These are phyloP conservation scores for Tilletia caries DNA, from an alignment of 1,284 basidiomycete species.

Conservation along the genomic window DNA sequence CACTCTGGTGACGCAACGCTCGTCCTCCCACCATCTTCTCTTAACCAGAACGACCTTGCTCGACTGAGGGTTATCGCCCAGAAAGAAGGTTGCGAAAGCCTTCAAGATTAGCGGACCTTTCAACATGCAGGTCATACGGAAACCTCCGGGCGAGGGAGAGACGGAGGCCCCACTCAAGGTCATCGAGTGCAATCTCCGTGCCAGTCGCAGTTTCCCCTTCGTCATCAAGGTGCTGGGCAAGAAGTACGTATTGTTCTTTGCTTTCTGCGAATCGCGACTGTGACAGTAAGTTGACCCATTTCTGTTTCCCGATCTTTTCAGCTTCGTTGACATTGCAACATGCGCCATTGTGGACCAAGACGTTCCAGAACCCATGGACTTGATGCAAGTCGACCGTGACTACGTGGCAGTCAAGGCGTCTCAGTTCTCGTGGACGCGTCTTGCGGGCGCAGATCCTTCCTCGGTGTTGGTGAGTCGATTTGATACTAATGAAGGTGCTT, in stretches of 20 bases:
- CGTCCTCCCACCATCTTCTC: constrained; percentile 91
- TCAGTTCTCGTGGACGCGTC: constrained; percentile 96
- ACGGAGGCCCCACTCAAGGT: constrained; percentile 79
- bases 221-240: constrained; percentile 95
- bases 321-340: constrained; percentile 90
- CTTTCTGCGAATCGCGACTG: too few relatives aligned
- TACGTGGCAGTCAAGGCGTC: constrained; percentile 97
- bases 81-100: constrained; percentile 87
- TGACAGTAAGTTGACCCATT: too few relatives aligned
- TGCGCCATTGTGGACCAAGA: constrained; percentile 83
- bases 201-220: constrained; percentile 97
- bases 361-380: constrained; percentile 86
- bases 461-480: constrained; percentile 80
- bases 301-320: not conserved
- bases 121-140: constrained; percentile 99
- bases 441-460: constrained; percentile 88
- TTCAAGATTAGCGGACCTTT: constrained; percentile 96
- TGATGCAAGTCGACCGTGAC: constrained; percentile 85
- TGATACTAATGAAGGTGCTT: too few relatives aligned
- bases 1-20: constrained; percentile 98
- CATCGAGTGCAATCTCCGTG: constrained; percentile 97
- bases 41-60: constrained; percentile 71
- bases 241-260: too few relatives aligned
- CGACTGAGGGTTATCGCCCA: constrained; percentile 86
- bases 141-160: constrained; percentile 63